These are phyloP conservation scores for Neofusicoccum cordaticola DNA, from an alignment of 2,329 filamentous ascomycete genomes.

Conservation along the genomic window DNA sequence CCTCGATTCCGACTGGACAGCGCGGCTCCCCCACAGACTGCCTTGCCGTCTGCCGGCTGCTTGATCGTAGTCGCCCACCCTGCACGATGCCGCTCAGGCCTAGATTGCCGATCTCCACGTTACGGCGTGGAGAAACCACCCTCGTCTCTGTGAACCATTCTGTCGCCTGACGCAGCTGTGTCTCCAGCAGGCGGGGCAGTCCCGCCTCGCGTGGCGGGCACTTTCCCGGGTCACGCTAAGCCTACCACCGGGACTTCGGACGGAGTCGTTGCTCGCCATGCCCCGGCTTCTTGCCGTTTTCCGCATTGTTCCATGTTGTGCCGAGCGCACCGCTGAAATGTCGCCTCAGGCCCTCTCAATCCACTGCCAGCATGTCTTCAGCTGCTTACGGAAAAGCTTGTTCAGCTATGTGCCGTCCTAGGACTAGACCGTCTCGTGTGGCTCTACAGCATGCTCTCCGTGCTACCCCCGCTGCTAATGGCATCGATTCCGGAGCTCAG, in stretches of 20 bases:
- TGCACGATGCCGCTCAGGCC: constrained; percentile 13
- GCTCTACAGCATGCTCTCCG: neutral
- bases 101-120: neutral
- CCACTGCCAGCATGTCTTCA: neutral
- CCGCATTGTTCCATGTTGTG: neutral
- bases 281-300: neutral
- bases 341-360: neutral
- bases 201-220: neutral
- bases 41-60: neutral
- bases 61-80: neutral
- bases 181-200: neutral
- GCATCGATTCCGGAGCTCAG: neutral
- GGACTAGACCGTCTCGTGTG: neutral
- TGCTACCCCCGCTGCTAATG: neutral
- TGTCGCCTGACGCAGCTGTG: neutral
- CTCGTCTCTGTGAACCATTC: neutral
- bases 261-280: neutral
- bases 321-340: neutral
- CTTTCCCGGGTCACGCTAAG: no score
- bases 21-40: neutral
- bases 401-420: neutral
- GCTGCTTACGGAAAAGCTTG: neutral
- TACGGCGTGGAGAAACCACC: neutral
- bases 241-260: no score
- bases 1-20: neutral